Evolutionary conservation across 2,329 filamentous ascomycete genomes (phyloP).

Genomic region (Arthrinium phaeospermum): DNA sequence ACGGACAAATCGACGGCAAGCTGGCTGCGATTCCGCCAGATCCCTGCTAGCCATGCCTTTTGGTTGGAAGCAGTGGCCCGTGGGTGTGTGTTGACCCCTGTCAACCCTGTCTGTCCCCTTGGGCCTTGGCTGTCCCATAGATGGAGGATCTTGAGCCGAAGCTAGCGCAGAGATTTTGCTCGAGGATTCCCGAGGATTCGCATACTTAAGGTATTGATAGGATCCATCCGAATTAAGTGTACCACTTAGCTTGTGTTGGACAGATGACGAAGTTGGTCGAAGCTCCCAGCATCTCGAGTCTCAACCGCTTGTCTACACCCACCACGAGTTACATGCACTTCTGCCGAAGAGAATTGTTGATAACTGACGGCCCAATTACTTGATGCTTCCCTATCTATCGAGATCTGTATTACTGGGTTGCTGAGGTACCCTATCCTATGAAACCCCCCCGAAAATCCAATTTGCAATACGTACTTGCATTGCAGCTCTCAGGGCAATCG

Average conservation of each 20-base stretch:
- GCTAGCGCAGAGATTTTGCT: constrained; percentile 22
- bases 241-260: background rate
- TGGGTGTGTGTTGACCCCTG: constrained; percentile 3
- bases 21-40: constrained; percentile 12
- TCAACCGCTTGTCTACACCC: background rate
- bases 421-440: background rate
- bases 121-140: background rate
- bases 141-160: constrained; percentile 10
- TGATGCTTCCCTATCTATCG: background rate
- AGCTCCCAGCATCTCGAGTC: background rate
- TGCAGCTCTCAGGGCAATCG: background rate
- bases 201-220: constrained; percentile 13
- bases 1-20: background rate
- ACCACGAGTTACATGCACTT: constrained; percentile 1
- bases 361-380: background rate
- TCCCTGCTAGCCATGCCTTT: constrained; percentile 15
- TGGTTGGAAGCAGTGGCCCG: background rate
- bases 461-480: background rate
- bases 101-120: constrained; percentile 1
- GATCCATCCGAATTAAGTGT: background rate
- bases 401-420: background rate
- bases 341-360: constrained; percentile 3
- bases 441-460: too few relatives aligned
- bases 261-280: constrained; percentile 10
- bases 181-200: constrained; percentile 19